Conservation (phyloP, 129 eudicot species). For the Chrysanthemum makinoi region DNA sequence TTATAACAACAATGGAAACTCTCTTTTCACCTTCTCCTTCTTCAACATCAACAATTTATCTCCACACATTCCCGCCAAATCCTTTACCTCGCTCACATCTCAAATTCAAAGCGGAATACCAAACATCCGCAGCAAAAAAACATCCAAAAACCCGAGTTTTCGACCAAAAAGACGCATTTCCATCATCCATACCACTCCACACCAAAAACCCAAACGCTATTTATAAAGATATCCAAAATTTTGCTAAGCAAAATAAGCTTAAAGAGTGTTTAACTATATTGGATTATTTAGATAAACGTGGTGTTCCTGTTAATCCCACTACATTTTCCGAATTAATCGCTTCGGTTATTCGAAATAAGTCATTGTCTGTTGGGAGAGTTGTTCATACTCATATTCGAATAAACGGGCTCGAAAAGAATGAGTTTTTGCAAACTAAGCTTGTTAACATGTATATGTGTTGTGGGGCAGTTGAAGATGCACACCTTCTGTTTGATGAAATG, state of each 20-base stretch:
- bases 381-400: slow-evolving; percentile 59
- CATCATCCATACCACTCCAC: slow-evolving; percentile 56
- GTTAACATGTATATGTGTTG: slow-evolving; percentile 68
- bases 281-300: slow-evolving; percentile 64
- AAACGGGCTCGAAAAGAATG: slow-evolving; percentile 67
- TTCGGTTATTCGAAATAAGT: slow-evolving; percentile 53
- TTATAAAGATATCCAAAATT: slow-evolving; percentile 56
- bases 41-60: background rate
- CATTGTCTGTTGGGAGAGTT: slow-evolving; percentile 40
- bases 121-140: slow-evolving; percentile 16
- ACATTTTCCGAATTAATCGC: slow-evolving; percentile 61
- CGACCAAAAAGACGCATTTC: slow-evolving; percentile 43
- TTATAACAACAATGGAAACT: background rate
- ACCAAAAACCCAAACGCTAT: slow-evolving; percentile 66
- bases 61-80: no score
- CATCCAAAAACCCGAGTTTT: slow-evolving; percentile 17
- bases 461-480: slow-evolving; percentile 64
- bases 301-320: slow-evolving; percentile 73
- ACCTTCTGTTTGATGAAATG: slow-evolving; percentile 58
- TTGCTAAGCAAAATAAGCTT: slow-evolving; percentile 65
- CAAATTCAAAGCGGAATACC: background rate
- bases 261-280: slow-evolving; percentile 65
- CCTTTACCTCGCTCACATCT: no score
- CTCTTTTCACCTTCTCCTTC: background rate
- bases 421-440: slow-evolving; percentile 61